Evolutionary conservation across 1,284 basidiomycete species (phyloP), one percentile per base, ranked within the genome.

Genomic region (Fomitopsis betulina): DNA sequence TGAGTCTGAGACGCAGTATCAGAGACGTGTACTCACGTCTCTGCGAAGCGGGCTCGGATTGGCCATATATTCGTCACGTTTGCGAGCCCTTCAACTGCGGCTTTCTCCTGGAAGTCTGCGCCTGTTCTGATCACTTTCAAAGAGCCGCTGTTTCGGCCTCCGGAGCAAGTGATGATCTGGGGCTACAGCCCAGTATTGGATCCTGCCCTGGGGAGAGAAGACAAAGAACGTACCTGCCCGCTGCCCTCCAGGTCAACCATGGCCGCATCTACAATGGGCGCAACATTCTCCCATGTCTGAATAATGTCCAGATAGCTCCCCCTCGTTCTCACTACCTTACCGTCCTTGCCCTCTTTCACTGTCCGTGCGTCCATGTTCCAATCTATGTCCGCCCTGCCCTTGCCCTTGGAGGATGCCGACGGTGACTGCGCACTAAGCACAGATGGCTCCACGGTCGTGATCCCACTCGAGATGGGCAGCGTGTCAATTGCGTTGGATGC

Each of bases 81-180:
- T 0, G 75, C 68, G 30, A 94, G 63, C 0, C 87, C 90, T 23
- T 85, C 80, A 6, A 94, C 67, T 25, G 72, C 72, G 0, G 87
- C 84, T 5, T 85, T 64, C 63, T 91, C 87, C 55, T 86, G 79
- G 65, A 96, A 85, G 57, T 93, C 90, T 0, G 93, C 94, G 2
- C 96, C 96, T 61, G 87, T 94, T 58, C 93, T 80, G 9, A 98
- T 82, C 27, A 96, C 73, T 39, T 93, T 86, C 9, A 99, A 69
- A 10, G 89, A 89, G 7, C 96, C 95, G 0, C 86, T 84, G 60
- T 86, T 93, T 19, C 83, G 82, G 0, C 87, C 89, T 1, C 96
- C 96, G 2, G 94, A 96, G 62, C 93, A 94, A 0, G 94, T 91
- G 3, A 98, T 84, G 50, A 98, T 82, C 68, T 95, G 87, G 13